These are phyloP conservation scores for Sugiyamaella lignohabitans DNA, from an alignment of 805 yeast species.

Conservation along the genomic window DNA sequence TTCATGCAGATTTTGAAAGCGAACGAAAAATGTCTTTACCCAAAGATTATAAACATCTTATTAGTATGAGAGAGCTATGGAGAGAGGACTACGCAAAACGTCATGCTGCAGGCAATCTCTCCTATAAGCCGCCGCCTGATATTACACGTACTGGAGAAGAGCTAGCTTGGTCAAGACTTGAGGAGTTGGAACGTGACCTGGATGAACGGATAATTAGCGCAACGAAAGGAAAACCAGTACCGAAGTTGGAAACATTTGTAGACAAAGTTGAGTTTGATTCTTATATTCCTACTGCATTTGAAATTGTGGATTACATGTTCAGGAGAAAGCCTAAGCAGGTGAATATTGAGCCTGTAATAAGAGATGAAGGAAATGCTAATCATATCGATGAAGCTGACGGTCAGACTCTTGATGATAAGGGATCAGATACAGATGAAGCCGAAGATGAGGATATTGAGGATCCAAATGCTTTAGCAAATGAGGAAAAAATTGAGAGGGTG, in stretches of 20 bases:
- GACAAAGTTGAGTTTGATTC: background rate
- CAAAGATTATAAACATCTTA: conserved; percentile 18
- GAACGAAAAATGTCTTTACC: conserved; percentile 28
- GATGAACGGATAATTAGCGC: background rate
- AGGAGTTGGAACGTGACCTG: background rate
- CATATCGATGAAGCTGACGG: background rate
- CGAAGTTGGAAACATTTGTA: background rate
- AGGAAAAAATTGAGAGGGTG: too few relatives aligned
- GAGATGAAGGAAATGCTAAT: background rate
- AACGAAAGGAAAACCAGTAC: background rate
- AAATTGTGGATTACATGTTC: conserved; percentile 14
- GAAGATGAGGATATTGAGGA: conserved; percentile 3
- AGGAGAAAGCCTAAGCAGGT: too few relatives aligned
- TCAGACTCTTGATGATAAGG: background rate
- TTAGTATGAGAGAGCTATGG: conserved; percentile 41
- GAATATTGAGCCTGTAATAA: background rate
- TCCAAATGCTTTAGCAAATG: too few relatives aligned
- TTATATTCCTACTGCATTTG: conserved; percentile 18
- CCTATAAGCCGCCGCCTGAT: background rate
- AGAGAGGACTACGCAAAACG: conserved; percentile 38
- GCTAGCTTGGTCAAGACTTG: background rate
- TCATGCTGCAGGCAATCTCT: background rate
- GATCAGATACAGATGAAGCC: background rate
- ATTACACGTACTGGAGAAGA: background rate
- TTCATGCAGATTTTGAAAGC: conserved; percentile 44